Percentiles rank a stretch among this genome's conserved stretches.
Evolutionary conservation across 2,329 filamentous ascomycete species (phyloP).

Genomic region (Botrytis fragariae): DNA sequence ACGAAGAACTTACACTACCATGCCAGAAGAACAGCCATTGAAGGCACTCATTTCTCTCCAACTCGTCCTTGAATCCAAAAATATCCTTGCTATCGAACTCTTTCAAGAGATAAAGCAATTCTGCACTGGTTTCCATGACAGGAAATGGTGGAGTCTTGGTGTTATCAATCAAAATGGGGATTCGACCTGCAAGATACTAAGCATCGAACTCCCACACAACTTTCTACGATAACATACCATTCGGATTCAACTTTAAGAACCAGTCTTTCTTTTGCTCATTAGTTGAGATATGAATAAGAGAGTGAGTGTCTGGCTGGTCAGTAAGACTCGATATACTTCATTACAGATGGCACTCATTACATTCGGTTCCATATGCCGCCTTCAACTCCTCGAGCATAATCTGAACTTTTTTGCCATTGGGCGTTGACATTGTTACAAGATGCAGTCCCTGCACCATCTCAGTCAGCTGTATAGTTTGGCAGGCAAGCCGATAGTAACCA

Average conservation of each 20-base stretch:
- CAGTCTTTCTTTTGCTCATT: slow-evolving; percentile 57
- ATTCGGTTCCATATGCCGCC: slow-evolving; percentile 49
- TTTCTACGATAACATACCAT: slow-evolving; percentile 35
- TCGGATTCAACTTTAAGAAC: slow-evolving; percentile 49
- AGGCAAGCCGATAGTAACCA: background rate
- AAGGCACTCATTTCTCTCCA: slow-evolving; percentile 48
- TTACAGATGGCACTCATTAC: slow-evolving; percentile 38
- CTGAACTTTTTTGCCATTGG: slow-evolving; percentile 52
- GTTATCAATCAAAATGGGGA: slow-evolving; percentile 52
- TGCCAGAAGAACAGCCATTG: slow-evolving; percentile 59
- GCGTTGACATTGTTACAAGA: slow-evolving; percentile 50
- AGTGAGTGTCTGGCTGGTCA: slow-evolving; percentile 22
- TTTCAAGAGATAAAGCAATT: slow-evolving; percentile 52
- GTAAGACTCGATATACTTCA: background rate
- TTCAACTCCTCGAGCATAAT: slow-evolving; percentile 56
- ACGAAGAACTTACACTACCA: slow-evolving; percentile 40
- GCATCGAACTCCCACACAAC: background rate
- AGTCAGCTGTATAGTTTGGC: background rate
- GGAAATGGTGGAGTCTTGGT: slow-evolving; percentile 48
- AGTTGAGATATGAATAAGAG: slow-evolving; percentile 34
- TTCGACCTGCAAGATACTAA: slow-evolving; percentile 39
- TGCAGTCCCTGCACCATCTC: slow-evolving; percentile 43
- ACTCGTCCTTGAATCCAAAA: slow-evolving; percentile 52
- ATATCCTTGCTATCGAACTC: slow-evolving; percentile 46
- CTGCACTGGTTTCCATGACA: slow-evolving; percentile 52